A percentile compares a stretch with the other conserved stretches of the same genome.
phyloP scores from a whole-genome alignment of 345 rosid species.

The Bruguiera parviflora region DNA sequence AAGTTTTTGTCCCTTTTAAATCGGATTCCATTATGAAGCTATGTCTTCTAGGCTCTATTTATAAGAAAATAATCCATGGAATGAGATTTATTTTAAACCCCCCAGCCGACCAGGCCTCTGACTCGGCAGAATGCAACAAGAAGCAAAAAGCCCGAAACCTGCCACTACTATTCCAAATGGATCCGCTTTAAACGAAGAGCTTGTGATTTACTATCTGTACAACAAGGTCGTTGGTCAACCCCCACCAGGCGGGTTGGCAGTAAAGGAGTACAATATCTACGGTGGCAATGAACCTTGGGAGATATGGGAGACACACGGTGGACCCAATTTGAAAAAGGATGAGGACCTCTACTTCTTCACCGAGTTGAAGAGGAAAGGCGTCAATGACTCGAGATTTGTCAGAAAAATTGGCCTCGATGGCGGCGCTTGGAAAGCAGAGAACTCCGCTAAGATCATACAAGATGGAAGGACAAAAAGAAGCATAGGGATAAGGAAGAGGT shows the following conservation, averaged over 20 bases:
- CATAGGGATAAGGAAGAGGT: background rate
- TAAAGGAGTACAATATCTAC: background rate
- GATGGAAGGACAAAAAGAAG: background rate
- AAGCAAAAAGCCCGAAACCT: background rate
- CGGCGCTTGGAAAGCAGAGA: background rate
- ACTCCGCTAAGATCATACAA: background rate
- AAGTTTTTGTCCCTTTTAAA: too few relatives aligned
- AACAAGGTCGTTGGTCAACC: background rate
- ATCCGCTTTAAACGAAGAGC: background rate
- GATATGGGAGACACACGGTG: background rate
- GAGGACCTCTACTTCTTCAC: background rate
- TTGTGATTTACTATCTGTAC: background rate
- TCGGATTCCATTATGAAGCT: too few relatives aligned
- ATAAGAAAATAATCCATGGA: too few relatives aligned
- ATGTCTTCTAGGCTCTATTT: too few relatives aligned
- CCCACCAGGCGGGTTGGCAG: background rate
- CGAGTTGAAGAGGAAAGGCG: background rate
- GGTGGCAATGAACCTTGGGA: constrained; percentile 1
- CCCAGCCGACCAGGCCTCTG: too few relatives aligned
- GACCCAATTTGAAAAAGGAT: background rate
- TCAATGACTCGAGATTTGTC: background rate
- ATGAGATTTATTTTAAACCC: too few relatives aligned
- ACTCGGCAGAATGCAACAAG: too few relatives aligned
- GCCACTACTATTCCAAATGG: background rate
- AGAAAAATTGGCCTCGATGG: background rate